Conservation (phyloP, 805 yeast species). For the Kuraishia ogatae region DNA sequence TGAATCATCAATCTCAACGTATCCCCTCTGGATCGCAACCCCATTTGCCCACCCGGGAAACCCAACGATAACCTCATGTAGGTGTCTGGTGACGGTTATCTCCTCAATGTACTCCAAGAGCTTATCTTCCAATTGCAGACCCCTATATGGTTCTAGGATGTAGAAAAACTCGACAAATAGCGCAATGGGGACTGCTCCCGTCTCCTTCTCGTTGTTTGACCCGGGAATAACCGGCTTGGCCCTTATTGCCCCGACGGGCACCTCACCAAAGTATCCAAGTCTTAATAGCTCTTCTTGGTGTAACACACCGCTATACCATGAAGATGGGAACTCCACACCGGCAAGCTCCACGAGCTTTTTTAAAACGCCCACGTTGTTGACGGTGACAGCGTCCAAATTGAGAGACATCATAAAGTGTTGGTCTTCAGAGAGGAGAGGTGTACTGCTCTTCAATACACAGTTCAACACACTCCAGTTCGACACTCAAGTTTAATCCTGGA, state of each 20-base stretch:
- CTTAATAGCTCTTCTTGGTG: constrained; percentile 43
- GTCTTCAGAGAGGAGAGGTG: not conserved
- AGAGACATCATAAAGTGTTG: constrained; percentile 27
- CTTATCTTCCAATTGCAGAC: constrained; percentile 51
- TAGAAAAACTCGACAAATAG: constrained; percentile 13
- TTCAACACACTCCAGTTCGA: too few species aligned
- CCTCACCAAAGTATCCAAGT: constrained; percentile 56
- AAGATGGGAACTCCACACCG: constrained; percentile 34
- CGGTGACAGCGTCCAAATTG: constrained; percentile 49
- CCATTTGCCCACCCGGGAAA: constrained; percentile 6
- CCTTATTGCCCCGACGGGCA: constrained; percentile 74
- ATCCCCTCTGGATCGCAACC: constrained; percentile 11
- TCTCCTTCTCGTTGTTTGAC: constrained; percentile 24
- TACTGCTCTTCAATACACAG: too few species aligned
- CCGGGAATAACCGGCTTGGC: constrained; percentile 38
- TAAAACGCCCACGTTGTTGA: constrained; percentile 51
- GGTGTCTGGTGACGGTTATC: constrained; percentile 43
- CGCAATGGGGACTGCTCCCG: constrained; percentile 17
- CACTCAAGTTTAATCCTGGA: too few species aligned
- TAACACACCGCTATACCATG: constrained; percentile 42
- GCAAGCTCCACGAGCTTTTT: constrained; percentile 43
- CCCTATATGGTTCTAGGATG: constrained; percentile 56
- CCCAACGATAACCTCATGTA: constrained; percentile 34
- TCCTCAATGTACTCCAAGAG: constrained; percentile 50
- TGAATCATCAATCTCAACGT: not conserved